Conservation (phyloP, 2,329 filamentous ascomycete species). For the Claviceps cyperi region DNA sequence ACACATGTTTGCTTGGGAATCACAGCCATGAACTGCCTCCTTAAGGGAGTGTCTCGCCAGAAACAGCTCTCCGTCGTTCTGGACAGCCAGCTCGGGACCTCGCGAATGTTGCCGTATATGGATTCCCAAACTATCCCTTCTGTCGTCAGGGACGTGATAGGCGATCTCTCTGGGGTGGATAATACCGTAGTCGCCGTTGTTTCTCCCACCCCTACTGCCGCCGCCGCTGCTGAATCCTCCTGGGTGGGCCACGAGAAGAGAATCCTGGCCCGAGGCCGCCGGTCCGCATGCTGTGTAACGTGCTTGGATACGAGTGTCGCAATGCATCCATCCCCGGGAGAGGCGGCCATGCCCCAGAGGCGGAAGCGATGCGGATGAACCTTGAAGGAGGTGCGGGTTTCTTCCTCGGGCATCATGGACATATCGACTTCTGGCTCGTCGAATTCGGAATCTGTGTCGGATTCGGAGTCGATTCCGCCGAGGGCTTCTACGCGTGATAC, state of each 20-base stretch:
- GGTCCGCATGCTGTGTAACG: conserved; percentile 32
- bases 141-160: conserved; percentile 26
- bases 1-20: conserved; percentile 27
- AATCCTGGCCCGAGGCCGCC: conserved; percentile 22
- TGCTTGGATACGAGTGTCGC: conserved; percentile 36
- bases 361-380: conserved; percentile 35
- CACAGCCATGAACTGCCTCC: conserved; percentile 24
- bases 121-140: conserved; percentile 42
- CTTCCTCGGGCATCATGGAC: conserved; percentile 13
- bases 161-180: not conserved
- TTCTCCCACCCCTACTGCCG: no score
- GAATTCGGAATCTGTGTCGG: conserved; percentile 8
- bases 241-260: conserved; percentile 21
- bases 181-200: not conserved
- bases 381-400: conserved; percentile 18
- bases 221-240: not conserved
- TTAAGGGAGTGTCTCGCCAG: conserved; percentile 14
- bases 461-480: conserved; percentile 16
- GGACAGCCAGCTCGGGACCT: conserved; percentile 27
- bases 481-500: conserved; percentile 32
- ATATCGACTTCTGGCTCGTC: conserved; percentile 8
- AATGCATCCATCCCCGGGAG: conserved; percentile 35
- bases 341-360: conserved; percentile 38
- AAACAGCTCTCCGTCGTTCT: conserved; percentile 8
- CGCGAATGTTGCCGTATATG: conserved; percentile 40